phyloP scores from a whole-genome alignment of 495 filamentous ascomycete species.

The Penicillium desertorum region DNA sequence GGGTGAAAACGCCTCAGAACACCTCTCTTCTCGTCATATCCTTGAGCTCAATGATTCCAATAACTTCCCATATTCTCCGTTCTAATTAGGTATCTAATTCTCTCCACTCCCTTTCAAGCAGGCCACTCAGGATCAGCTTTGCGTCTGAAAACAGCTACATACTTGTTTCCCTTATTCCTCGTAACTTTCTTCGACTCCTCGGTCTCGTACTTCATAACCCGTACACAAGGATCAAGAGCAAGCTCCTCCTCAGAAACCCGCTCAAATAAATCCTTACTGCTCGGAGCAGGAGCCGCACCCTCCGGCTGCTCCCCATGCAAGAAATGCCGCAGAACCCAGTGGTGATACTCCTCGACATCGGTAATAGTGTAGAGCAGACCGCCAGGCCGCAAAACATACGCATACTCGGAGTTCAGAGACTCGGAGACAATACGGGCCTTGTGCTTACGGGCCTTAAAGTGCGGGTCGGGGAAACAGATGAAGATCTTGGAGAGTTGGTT shows the following conservation, averaged over 20 bases:
- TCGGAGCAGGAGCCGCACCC: conserved; percentile 31
- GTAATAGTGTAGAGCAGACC: conserved; percentile 94
- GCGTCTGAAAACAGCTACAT: conserved; percentile 80
- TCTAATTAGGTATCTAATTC: not conserved
- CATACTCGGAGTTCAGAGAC: conserved; percentile 87
- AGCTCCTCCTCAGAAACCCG: conserved; percentile 60
- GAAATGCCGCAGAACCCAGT: conserved; percentile 90
- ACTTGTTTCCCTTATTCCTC: conserved; percentile 84
- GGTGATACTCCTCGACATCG: conserved; percentile 89
- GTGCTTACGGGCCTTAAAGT: conserved; percentile 97
- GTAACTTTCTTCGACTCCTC: conserved; percentile 98
- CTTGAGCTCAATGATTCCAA: not conserved
- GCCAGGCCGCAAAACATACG: conserved; percentile 78
- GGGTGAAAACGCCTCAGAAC: conserved; percentile 18
- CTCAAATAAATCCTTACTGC: conserved; percentile 57
- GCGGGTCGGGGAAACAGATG: conserved; percentile 96
- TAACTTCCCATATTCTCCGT: not conserved
- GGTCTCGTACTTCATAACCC: conserved; percentile 79
- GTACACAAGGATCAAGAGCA: conserved; percentile 71
- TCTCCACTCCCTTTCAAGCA: conserved; percentile 15
- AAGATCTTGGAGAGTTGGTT: conserved; percentile 83
- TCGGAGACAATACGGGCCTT: conserved; percentile 92
- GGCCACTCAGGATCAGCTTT: conserved; percentile 76
- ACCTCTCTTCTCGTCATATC: conserved; percentile 11
- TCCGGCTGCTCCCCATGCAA: conserved; percentile 38